Evolutionary conservation across 495 filamentous ascomycete genomes (phyloP).

Genomic region (Talaromyces thailandensis): DNA sequence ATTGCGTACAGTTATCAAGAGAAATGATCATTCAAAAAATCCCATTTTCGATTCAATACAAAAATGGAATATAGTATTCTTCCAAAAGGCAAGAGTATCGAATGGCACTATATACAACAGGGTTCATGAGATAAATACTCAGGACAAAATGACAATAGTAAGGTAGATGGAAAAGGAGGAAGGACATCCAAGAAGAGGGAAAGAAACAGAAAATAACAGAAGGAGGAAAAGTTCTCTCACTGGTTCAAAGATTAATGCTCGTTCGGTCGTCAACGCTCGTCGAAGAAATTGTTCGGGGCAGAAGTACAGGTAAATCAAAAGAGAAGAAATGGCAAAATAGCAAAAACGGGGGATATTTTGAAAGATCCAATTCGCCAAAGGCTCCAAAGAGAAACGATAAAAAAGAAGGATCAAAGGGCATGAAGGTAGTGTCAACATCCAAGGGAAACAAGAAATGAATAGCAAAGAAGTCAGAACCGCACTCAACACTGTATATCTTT

Average conservation of each 20-base stretch:
- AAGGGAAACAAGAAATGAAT: not conserved
- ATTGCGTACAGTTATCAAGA: not conserved
- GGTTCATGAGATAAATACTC: not conserved
- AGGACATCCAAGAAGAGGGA: conserved; percentile 10
- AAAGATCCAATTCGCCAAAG: conserved; percentile 2
- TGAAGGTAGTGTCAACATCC: not conserved
- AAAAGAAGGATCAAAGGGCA: conserved; percentile 12
- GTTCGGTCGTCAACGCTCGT: conserved; percentile 2
- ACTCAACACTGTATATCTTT: not conserved
- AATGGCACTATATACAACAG: not conserved
- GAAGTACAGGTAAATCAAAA: not conserved
- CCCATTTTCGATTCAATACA: not conserved
- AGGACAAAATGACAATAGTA: conserved; percentile 9
- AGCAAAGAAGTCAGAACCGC: not conserved
- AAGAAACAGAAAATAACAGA: conserved; percentile 16
- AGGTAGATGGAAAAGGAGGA: not conserved
- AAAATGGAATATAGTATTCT: not conserved
- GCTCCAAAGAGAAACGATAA: conserved; percentile 1
- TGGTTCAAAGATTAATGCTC: conserved; percentile 7
- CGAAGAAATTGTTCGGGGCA: not conserved
- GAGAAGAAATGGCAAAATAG: conserved; percentile 1
- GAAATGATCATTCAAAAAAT: not conserved
- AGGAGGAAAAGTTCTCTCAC: conserved; percentile 7
- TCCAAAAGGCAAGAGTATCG: not conserved
- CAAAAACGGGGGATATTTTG: not conserved